A percentile compares a stretch with the other conserved stretches of the same genome.
Conservation (phyloP, 345 rosid genomes). For the Acer saccharum region DNA sequence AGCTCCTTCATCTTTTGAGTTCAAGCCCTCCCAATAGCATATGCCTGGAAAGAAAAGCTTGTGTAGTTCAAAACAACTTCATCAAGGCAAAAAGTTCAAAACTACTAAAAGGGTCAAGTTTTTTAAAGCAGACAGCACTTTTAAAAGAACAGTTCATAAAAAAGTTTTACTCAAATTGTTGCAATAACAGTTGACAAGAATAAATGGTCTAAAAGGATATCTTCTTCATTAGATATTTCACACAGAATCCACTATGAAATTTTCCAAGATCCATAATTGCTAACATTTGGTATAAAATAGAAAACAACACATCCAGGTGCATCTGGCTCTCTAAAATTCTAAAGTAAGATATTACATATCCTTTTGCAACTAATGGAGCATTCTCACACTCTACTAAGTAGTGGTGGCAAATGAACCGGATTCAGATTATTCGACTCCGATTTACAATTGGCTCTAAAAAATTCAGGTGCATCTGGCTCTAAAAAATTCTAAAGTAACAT, state of each 20-base stretch:
- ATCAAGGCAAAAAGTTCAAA: neutral
- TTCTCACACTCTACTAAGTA: neutral
- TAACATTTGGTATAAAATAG: neutral
- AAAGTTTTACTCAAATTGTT: too few relatives aligned
- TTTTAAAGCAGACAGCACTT: neutral
- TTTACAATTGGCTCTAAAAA: too few relatives aligned
- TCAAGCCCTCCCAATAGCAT: conserved; percentile 90
- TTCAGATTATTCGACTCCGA: too few relatives aligned
- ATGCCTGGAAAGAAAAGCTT: conserved; percentile 66
- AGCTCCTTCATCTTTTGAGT: conserved; percentile 96
- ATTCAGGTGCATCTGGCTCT: neutral
- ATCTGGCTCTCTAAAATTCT: neutral
- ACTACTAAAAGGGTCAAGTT: neutral
- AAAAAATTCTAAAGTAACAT: neutral
- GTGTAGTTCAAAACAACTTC: conserved; percentile 10
- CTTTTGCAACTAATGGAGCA: neutral
- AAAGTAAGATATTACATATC: neutral
- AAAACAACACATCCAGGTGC: neutral
- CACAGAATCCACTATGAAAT: neutral
- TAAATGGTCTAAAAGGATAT: neutral
- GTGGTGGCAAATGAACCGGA: neutral
- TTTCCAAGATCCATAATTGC: neutral
- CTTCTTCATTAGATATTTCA: neutral
- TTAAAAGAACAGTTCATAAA: neutral
- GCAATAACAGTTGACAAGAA: neutral